Base-by-base conservation (phyloP, 306 rosid species). In the Corylus avellana region DNA sequence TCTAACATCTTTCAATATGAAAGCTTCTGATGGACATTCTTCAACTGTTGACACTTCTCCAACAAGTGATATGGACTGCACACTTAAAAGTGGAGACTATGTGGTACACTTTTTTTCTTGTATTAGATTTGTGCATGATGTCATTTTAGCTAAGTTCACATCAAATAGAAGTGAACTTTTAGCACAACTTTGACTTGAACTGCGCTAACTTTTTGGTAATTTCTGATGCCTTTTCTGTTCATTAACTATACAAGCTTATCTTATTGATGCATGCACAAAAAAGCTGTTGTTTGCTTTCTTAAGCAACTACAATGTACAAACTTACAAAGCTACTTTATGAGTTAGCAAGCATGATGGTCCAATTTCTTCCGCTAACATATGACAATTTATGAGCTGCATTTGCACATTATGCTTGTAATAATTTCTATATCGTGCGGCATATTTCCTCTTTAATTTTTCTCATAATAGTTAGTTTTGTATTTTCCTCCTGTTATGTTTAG, bases 11-110 rank as follows among this genome's bases (percentile, higher is more conserved):
- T 62, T 63, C 66, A 70, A 76, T 75, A 80, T 47, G 73, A 78
- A 80, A 79, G 82, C 74, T 58, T 83, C 88, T 49, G 84, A 84
- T 79, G 79, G 54, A 18, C 87, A 80, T 62, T 73, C 74, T 73
- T 80, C 70, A 39, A 77, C 50, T 78, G 72, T 73, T 51, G 73
- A 71, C 18, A 66, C 91, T 57, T 89, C 86, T 42, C 72, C 83
- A 11, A 66, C 14, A 84, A 85, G 53, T 79, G 84, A 86, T 76
- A 78, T 89, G 48, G 87, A 86, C 85, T 82, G 88, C 81, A 85
- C 80, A 67, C 84, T 94, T 44, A 84, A 85, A 86, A 87, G 84
- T 75, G 98, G 98, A 37, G 98, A 94, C 80, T 78, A 78, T 83
- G 98, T 94, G 98, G 97, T 94, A 90, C 50, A 81, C n/a, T 50